These are phyloP conservation scores for Shiraia bambusicola DNA, from an alignment of 2,329 filamentous ascomycete species.

Conservation along the genomic window DNA sequence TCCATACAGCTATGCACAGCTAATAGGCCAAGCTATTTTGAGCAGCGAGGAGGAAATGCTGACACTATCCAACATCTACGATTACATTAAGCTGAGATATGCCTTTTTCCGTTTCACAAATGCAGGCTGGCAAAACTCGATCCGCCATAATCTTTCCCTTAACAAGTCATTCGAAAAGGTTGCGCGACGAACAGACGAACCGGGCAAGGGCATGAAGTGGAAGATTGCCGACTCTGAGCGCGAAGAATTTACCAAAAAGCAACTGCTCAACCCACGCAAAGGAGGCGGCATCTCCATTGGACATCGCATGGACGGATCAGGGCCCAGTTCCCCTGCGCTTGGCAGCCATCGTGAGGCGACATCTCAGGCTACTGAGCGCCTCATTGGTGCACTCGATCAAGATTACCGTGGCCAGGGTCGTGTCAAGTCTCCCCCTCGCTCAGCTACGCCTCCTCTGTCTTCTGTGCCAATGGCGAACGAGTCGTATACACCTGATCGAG, in stretches of 20 bases:
- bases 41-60: constrained; percentile 83
- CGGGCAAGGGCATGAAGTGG: constrained; percentile 99
- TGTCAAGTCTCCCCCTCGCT: constrained; percentile 47
- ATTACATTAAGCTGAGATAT: constrained; percentile 86
- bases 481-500: constrained; percentile 58
- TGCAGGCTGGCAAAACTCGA: constrained; percentile 97
- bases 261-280: constrained; percentile 50
- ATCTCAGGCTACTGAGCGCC: constrained; percentile 54
- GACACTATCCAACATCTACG: constrained; percentile 90
- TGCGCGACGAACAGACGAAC: constrained; percentile 87
- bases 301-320: constrained; percentile 59
- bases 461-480: constrained; percentile 53
- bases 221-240: constrained; percentile 81
- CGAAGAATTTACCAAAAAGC: constrained; percentile 82
- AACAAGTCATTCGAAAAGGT: constrained; percentile 96
- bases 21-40: constrained; percentile 95
- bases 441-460: constrained; percentile 50
- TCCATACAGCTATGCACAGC: constrained; percentile 91
- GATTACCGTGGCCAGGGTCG: constrained; percentile 22
- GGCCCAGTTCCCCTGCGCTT: constrained; percentile 66
- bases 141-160: constrained; percentile 91
- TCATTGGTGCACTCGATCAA: constrained; percentile 43
- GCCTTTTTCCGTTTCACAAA: constrained; percentile 87
- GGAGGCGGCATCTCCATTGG: constrained; percentile 30
- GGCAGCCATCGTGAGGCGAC: constrained; percentile 37